Conservation (phyloP, 2,329 filamentous ascomycete genomes). For the Chaetomiaceae sp. region DNA sequence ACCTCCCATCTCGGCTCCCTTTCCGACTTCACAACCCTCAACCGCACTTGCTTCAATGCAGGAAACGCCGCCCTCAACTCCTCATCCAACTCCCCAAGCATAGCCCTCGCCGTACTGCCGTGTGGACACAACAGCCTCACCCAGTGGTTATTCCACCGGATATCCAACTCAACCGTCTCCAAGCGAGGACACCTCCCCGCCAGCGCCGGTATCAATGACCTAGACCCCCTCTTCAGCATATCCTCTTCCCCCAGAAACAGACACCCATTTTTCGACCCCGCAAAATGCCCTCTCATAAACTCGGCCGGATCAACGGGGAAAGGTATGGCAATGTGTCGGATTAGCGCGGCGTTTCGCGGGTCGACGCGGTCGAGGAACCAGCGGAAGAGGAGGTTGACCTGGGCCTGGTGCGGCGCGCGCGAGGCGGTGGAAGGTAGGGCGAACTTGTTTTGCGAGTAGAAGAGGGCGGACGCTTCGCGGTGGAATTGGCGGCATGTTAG, state of each 20-base stretch:
- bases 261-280: too few species aligned
- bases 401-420: constrained; percentile 11
- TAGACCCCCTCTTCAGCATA: not conserved
- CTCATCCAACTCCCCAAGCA: not conserved
- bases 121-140: not conserved
- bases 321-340: constrained; percentile 13
- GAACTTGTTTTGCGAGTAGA: constrained; percentile 18
- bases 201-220: not conserved
- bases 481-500: constrained; percentile 14
- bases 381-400: constrained; percentile 19
- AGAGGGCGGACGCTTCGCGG: constrained; percentile 13
- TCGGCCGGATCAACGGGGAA: constrained; percentile 6
- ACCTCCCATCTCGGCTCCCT: not conserved
- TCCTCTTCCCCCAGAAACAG: not conserved
- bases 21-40: not conserved
- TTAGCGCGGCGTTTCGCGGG: constrained; percentile 6
- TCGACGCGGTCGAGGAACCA: constrained; percentile 20
- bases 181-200: not conserved
- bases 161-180: constrained; percentile 9
- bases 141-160: constrained; percentile 8
- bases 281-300: not conserved
- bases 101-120: not conserved
- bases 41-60: not conserved
- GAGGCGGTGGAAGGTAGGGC: constrained; percentile 1
- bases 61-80: not conserved